These are phyloP conservation scores for Cercis canadensis DNA, from an alignment of 306 rosid genomes.

Conservation along the genomic window DNA sequence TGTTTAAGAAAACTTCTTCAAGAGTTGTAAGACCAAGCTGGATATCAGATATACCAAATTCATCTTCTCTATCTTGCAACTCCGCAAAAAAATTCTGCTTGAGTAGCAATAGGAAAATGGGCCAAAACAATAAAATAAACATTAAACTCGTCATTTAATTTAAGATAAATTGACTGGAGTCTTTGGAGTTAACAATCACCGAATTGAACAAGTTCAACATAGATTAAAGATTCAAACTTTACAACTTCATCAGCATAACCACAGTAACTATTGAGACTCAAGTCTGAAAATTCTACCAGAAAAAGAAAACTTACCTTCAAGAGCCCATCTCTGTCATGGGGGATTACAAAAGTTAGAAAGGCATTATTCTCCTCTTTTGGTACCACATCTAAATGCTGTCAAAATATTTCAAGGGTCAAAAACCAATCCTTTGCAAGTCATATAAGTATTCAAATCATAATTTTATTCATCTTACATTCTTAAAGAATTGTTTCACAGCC, in stretches of 20 bases:
- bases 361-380: constrained; percentile 78
- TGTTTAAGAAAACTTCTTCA: constrained; percentile 88
- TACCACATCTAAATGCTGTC: constrained; percentile 69
- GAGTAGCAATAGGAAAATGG: constrained; percentile 33
- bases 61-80: constrained; percentile 70
- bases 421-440: constrained; percentile 9
- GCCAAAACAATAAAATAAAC: background rate
- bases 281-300: background rate
- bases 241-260: too few species aligned
- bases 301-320: constrained; percentile 51
- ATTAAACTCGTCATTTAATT: too few species aligned
- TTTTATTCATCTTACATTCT: constrained; percentile 57
- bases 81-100: constrained; percentile 71
- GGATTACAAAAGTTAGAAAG: constrained; percentile 74
- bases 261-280: too few species aligned
- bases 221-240: too few species aligned
- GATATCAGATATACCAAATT: constrained; percentile 79
- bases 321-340: constrained; percentile 73
- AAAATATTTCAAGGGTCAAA: constrained; percentile 45
- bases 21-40: constrained; percentile 88
- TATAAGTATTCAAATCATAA: constrained; percentile 26
- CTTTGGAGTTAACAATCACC: too few species aligned
- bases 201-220: too few species aligned
- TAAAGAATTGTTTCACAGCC: constrained; percentile 76
- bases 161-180: too few species aligned